phyloP scores from a whole-genome alignment of 441 rosid species.

The Metrosideros polymorpha region DNA sequence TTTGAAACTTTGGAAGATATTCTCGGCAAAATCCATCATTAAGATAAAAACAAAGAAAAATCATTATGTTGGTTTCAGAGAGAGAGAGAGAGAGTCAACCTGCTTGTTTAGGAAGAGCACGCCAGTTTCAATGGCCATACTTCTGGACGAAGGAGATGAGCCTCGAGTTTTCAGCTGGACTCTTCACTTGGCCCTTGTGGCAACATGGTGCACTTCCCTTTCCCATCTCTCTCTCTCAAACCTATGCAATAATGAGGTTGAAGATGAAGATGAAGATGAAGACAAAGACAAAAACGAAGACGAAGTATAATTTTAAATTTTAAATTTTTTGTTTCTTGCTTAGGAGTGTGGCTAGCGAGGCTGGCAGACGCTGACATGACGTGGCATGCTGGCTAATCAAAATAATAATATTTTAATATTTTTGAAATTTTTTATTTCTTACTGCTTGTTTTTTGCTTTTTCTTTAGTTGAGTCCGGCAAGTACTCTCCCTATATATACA shows the following conservation, averaged over 20 bases:
- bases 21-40: background rate
- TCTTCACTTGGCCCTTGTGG: conserved; percentile 50
- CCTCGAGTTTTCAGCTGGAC: conserved; percentile 47
- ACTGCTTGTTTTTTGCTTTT: no score
- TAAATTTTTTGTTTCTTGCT: no score
- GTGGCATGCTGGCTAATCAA: no score
- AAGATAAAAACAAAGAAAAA: background rate
- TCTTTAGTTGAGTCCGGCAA: background rate
- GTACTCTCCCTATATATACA: background rate
- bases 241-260: background rate
- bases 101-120: conserved; percentile 60
- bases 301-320: no score
- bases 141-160: conserved; percentile 48
- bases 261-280: background rate
- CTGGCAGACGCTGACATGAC: no score
- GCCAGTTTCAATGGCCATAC: conserved; percentile 65
- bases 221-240: conserved; percentile 21
- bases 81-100: conserved; percentile 26
- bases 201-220: conserved; percentile 63
- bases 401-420: no score
- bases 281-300: no score
- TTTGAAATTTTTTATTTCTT: no score
- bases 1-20: background rate
- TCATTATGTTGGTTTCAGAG: background rate
- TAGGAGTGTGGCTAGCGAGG: no score